These are phyloP conservation scores for Protea cynaroides DNA, from an alignment of 164 flowering plant species.

Conservation along the genomic window DNA sequence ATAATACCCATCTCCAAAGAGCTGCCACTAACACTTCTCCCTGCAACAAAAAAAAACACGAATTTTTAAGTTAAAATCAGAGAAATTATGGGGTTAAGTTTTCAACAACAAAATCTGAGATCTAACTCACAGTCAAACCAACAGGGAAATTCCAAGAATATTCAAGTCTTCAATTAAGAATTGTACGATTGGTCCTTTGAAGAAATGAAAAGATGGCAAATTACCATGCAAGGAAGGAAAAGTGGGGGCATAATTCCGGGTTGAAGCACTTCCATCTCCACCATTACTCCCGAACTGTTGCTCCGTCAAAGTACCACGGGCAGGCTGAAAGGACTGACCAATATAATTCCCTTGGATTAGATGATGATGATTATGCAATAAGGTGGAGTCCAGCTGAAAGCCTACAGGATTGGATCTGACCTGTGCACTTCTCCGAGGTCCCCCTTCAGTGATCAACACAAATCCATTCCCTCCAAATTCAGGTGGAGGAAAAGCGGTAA, in stretches of 20 bases:
- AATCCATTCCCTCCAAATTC: conserved; percentile 31
- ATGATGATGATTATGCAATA: conserved; percentile 33
- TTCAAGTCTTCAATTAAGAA: no score
- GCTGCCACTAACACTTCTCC: conserved; percentile 33
- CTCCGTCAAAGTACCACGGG: conserved; percentile 41
- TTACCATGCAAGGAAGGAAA: conserved; percentile 48
- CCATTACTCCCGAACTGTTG: conserved; percentile 29
- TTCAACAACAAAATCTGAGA: neutral
- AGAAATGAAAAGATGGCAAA: neutral
- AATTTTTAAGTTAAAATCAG: neutral
- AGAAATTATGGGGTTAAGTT: neutral
- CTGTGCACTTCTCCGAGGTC: conserved; percentile 40
- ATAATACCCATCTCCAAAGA: conserved; percentile 34
- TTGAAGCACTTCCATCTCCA: conserved; percentile 35
- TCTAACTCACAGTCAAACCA: neutral
- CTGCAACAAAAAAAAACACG: conserved; percentile 22
- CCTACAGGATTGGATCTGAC: conserved; percentile 34
- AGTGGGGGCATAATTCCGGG: conserved; percentile 44
- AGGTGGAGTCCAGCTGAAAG: conserved; percentile 28
- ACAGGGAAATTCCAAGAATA: neutral
- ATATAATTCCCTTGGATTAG: conserved; percentile 40
- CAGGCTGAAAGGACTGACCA: conserved; percentile 40
- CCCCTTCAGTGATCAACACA: conserved; percentile 30
- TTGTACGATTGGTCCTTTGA: neutral
- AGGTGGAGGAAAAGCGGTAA: conserved; percentile 25